Percentiles rank a stretch among this genome's conserved stretches.
Conservation (phyloP, 306 rosid genomes). For the Purshia tridentata region DNA sequence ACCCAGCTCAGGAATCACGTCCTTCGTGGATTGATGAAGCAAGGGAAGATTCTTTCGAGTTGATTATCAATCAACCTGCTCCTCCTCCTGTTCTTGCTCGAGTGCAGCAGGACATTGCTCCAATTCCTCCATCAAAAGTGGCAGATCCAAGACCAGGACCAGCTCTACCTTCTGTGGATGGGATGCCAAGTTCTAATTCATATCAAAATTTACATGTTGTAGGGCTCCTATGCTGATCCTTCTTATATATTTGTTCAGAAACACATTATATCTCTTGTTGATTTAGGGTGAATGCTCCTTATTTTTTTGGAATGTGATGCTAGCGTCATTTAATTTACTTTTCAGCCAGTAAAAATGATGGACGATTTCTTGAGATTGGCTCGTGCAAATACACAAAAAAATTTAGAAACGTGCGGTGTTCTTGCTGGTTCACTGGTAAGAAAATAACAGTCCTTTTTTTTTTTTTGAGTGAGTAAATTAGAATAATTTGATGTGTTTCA, state of each 20-base stretch:
- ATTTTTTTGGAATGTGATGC: conserved; percentile 16
- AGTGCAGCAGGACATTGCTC: conserved; percentile 50
- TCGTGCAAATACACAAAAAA: conserved; percentile 69
- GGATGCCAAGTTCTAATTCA: conserved; percentile 45
- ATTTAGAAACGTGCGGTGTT: conserved; percentile 92
- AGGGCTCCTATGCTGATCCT: conserved; percentile 33
- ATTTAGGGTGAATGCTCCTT: conserved; percentile 11
- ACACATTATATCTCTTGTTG: conserved; percentile 11
- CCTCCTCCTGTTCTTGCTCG: conserved; percentile 95
- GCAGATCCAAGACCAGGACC: conserved; percentile 99
- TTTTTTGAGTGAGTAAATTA: background rate
- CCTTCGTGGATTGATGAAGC: conserved; percentile 47
- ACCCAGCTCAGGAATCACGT: conserved; percentile 48
- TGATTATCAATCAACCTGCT: conserved; percentile 72
- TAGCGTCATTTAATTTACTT: conserved; percentile 20
- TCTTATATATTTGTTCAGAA: background rate
- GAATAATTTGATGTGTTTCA: conserved; percentile 22
- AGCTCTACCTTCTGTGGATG: conserved; percentile 61
- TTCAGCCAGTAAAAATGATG: conserved; percentile 93
- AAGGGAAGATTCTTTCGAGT: conserved; percentile 60
- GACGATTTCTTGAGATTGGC: conserved; percentile 91
- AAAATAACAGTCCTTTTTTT: background rate
- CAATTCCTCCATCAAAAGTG: conserved; percentile 86
- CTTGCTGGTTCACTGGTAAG: conserved; percentile 97
- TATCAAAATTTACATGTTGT: conserved; percentile 86